phyloP scores from a whole-genome alignment of 179 eudicot species.

The Amaranthus tricolor region DNA sequence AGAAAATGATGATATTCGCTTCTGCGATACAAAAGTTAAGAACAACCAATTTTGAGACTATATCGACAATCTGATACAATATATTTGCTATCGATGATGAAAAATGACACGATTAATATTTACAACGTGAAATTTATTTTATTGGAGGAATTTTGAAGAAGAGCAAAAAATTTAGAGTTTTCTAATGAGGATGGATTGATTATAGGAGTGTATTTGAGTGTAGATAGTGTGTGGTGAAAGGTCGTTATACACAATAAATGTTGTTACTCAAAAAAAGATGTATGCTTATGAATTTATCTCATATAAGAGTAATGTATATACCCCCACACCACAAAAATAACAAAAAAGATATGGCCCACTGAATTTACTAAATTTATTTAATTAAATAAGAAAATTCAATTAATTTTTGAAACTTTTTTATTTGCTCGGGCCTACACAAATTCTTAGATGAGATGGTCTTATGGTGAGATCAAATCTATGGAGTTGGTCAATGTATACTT shows the following conservation, averaged over 20 bases:
- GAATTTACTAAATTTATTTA: neutral
- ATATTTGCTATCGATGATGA: neutral
- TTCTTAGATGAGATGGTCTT: no score
- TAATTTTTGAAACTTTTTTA: no score
- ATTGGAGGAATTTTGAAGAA: neutral
- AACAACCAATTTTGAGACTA: neutral
- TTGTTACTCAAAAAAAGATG: neutral
- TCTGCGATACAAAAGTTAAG: neutral
- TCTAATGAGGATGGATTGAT: neutral
- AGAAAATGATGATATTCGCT: neutral
- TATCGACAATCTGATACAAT: neutral
- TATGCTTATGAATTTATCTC: neutral
- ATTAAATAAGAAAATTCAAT: no score
- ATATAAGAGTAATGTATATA: neutral
- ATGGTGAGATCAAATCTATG: no score
- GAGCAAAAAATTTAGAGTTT: neutral
- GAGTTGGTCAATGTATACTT: no score
- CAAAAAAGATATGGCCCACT: neutral
- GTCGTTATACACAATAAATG: slow-evolving; percentile 1
- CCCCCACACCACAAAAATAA: neutral
- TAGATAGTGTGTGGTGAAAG: neutral
- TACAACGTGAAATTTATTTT: no score
- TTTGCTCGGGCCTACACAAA: no score
- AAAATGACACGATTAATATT: neutral
- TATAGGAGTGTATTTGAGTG: neutral